Conservation (phyloP, 345 rosid species). For the Camelina sativa region DNA sequence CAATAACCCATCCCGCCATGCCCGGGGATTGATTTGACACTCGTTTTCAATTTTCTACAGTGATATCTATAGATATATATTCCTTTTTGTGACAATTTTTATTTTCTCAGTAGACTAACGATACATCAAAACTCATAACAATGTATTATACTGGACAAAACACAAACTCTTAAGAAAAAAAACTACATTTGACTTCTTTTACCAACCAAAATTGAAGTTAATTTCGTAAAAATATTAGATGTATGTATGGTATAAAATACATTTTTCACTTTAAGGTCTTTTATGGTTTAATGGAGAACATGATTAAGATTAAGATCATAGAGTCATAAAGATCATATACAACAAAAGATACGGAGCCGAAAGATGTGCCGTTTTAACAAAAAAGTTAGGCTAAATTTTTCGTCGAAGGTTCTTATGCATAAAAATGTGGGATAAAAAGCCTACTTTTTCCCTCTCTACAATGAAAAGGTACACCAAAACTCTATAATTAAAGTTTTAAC, state of each 20-base stretch:
- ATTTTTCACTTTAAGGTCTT: too few relatives aligned
- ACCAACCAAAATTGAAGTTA: too few relatives aligned
- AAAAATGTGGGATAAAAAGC: constrained; percentile 14
- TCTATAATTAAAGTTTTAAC: background rate
- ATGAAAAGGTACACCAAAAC: background rate
- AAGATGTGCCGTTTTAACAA: constrained; percentile 35
- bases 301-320: constrained; percentile 22
- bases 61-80: background rate
- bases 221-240: too few relatives aligned
- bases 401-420: constrained; percentile 34
- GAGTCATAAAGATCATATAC: background rate
- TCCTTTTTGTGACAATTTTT: background rate
- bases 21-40: constrained; percentile 47
- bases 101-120: background rate
- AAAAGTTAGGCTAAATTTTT: constrained; percentile 29
- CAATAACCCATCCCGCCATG: constrained; percentile 46
- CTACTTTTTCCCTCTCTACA: constrained; percentile 8
- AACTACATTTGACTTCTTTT: too few relatives aligned
- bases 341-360: constrained; percentile 36
- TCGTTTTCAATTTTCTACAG: constrained; percentile 24
- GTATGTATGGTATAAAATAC: too few relatives aligned
- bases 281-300: constrained; percentile 17
- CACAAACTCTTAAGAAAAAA: background rate
- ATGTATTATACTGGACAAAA: background rate
- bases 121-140: background rate